A percentile compares a stretch with the other conserved stretches of the same genome.
Conservation (phyloP, 2,329 filamentous ascomycete genomes). For the Colletotrichum tropicicola region DNA sequence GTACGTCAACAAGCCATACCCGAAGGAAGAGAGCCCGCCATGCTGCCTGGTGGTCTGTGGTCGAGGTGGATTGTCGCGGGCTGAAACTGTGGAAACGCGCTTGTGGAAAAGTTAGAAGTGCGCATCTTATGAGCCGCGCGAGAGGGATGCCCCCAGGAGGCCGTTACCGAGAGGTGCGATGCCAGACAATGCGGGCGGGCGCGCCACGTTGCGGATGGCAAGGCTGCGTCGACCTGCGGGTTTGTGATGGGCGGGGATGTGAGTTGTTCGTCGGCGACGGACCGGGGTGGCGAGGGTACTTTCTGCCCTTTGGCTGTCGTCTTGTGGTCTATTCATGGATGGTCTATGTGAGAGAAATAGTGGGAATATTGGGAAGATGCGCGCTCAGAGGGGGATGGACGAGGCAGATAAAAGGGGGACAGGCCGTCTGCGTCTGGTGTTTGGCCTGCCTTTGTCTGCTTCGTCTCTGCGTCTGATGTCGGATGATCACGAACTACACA, state of each 20-base stretch:
- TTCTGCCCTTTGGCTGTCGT: too few relatives aligned
- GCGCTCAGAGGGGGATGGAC: too few relatives aligned
- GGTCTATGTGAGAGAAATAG: too few relatives aligned
- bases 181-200: background rate
- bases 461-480: constrained; percentile 10
- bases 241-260: background rate
- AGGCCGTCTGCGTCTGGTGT: background rate
- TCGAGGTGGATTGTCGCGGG: constrained; percentile 21
- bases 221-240: too few relatives aligned
- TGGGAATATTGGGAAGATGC: too few relatives aligned
- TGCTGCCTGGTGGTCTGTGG: constrained; percentile 14
- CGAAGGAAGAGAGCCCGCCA: background rate
- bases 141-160: background rate
- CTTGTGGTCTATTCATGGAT: too few relatives aligned
- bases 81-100: constrained; percentile 27
- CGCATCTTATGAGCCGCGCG: background rate
- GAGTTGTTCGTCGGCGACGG: too few relatives aligned
- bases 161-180: background rate
- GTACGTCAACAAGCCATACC: too few relatives aligned
- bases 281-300: too few relatives aligned
- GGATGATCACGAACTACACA: background rate
- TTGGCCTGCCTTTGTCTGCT: background rate
- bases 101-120: background rate
- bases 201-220: constrained; percentile 5
- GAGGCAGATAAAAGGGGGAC: constrained; percentile 11